Percentiles rank a stretch among this genome's conserved stretches.
phyloP scores from a whole-genome alignment of 2,329 filamentous ascomycete species.

The Penicillium expansum region DNA sequence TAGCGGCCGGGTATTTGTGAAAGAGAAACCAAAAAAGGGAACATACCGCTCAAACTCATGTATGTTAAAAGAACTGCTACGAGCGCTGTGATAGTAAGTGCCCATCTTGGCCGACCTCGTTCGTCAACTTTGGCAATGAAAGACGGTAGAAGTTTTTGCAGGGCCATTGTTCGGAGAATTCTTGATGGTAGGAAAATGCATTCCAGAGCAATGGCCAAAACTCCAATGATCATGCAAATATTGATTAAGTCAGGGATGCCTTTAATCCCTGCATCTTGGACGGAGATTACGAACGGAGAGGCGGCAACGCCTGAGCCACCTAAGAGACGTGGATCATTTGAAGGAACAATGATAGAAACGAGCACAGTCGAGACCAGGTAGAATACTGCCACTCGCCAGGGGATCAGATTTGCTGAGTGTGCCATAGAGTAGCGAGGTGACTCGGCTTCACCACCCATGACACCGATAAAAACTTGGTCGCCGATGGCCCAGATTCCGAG shows the following conservation, averaged over 20 bases:
- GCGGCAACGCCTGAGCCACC: conserved; percentile 28
- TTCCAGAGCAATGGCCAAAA: no score
- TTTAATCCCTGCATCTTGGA: conserved; percentile 27
- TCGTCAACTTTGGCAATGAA: no score
- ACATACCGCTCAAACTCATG: no score
- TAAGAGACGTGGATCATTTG: conserved; percentile 22
- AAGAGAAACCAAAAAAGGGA: no score
- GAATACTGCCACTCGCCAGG: conserved; percentile 31
- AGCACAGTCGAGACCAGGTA: conserved; percentile 32
- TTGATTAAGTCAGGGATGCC: conserved; percentile 34
- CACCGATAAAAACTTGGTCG: conserved; percentile 35
- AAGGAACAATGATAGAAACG: conserved; percentile 21
- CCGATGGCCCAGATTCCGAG: conserved; percentile 33
- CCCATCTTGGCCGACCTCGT: no score
- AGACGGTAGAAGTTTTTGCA: no score
- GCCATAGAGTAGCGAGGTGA: conserved; percentile 36
- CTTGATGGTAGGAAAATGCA: no score
- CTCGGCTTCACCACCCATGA: conserved; percentile 37
- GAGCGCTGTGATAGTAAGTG: no score
- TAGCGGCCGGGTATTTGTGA: no score
- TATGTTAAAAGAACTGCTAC: no score
- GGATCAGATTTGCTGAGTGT: conserved; percentile 28
- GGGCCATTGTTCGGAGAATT: no score
- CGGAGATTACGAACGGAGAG: conserved; percentile 35
- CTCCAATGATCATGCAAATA: no score